phyloP scores from a whole-genome alignment of 2,329 filamentous ascomycete species.

The Neobulgaria alba region DNA sequence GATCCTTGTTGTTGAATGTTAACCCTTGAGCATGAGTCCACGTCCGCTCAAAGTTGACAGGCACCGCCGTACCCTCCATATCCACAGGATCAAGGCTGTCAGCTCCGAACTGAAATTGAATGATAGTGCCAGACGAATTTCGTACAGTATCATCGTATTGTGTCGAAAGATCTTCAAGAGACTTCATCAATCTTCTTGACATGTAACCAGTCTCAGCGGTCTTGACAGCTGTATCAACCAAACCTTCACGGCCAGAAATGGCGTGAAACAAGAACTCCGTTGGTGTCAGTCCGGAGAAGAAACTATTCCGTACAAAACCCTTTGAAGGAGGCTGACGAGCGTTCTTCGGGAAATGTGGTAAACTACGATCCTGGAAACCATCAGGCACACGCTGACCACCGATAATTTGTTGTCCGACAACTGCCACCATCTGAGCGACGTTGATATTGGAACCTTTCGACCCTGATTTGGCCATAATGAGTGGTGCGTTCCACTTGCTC shows the following conservation, averaged over 20 bases:
- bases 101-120: slow-evolving; percentile 96
- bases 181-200: slow-evolving; percentile 97
- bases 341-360: slow-evolving; percentile 94
- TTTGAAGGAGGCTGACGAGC: slow-evolving; percentile 88
- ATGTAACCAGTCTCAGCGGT: slow-evolving; percentile 99
- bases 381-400: slow-evolving; percentile 85
- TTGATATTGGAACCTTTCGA: slow-evolving; percentile 98
- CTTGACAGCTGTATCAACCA: slow-evolving; percentile 98
- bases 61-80: slow-evolving; percentile 91
- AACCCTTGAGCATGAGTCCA: slow-evolving; percentile 71
- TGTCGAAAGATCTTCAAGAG: slow-evolving; percentile 85
- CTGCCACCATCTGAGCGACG: slow-evolving; percentile 97
- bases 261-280: slow-evolving; percentile 97
- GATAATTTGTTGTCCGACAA: slow-evolving; percentile 97
- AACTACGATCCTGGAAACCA: slow-evolving; percentile 89
- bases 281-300: slow-evolving; percentile 84
- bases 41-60: slow-evolving; percentile 85
- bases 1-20: slow-evolving; percentile 73
- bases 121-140: slow-evolving; percentile 78
- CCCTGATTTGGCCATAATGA: slow-evolving; percentile 95
- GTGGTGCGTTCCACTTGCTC: slow-evolving; percentile 82
- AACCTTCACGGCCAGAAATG: slow-evolving; percentile 94
- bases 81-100: slow-evolving; percentile 93
- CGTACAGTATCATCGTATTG: slow-evolving; percentile 93
- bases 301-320: slow-evolving; percentile 94